Conservation (phyloP, 805 yeast species). For the Candida tibetensis region DNA sequence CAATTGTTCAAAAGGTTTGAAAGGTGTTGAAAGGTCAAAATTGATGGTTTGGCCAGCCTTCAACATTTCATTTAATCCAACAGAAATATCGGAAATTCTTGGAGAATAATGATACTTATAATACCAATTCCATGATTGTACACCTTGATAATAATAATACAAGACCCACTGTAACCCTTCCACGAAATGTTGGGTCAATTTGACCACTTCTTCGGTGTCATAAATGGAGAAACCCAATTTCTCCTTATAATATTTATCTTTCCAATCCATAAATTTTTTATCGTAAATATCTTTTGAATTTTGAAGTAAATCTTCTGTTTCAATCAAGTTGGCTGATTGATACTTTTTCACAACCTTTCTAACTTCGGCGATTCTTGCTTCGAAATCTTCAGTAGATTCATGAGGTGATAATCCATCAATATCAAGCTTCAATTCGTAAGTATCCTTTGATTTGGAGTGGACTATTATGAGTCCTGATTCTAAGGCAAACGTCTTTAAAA, state of each 20-base stretch:
- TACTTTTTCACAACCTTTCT: constrained; percentile 60
- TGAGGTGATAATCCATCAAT: constrained; percentile 69
- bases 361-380: constrained; percentile 48
- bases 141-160: constrained; percentile 84
- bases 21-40: constrained; percentile 74
- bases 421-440: constrained; percentile 61
- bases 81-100: constrained; percentile 79
- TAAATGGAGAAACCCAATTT: constrained; percentile 69
- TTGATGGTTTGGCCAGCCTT: constrained; percentile 35
- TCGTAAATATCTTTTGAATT: constrained; percentile 61
- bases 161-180: constrained; percentile 98
- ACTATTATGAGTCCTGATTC: constrained; percentile 66
- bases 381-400: constrained; percentile 65
- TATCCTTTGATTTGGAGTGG: constrained; percentile 56
- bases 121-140: constrained; percentile 96
- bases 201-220: constrained; percentile 57
- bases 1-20: constrained; percentile 90
- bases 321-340: constrained; percentile 61
- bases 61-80: constrained; percentile 61
- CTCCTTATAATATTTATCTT: constrained; percentile 77
- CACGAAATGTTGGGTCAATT: constrained; percentile 73
- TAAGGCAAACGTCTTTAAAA: constrained; percentile 60
- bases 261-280: constrained; percentile 76
- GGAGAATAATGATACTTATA: constrained; percentile 90
- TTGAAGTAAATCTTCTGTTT: constrained; percentile 51